Percentiles rank a stretch among this genome's conserved stretches.
These are phyloP conservation scores for Fraxinus americana DNA, from an alignment of 257 asterid species.

Conservation along the genomic window DNA sequence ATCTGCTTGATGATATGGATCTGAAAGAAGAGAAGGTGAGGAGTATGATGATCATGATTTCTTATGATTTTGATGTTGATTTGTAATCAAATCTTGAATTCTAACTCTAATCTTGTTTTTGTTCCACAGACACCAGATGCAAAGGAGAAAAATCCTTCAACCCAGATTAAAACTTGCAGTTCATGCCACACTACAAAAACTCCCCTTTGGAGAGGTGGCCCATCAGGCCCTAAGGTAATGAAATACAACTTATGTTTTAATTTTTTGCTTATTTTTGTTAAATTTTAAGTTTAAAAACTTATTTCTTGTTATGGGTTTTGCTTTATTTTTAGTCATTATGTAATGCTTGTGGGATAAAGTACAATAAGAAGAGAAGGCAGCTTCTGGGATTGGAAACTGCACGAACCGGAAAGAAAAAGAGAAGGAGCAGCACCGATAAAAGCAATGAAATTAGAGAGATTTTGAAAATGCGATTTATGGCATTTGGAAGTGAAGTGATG, in stretches of 20 bases:
- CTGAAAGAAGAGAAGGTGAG: constrained; percentile 69
- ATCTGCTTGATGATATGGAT: constrained; percentile 60
- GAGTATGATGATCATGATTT: constrained; percentile 20
- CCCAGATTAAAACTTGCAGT: constrained; percentile 56
- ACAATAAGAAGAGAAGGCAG: constrained; percentile 81
- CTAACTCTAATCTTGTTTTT: neutral
- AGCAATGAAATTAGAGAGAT: constrained; percentile 38
- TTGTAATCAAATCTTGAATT: constrained; percentile 10
- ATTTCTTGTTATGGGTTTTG: neutral
- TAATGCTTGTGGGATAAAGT: constrained; percentile 93
- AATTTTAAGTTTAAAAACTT: neutral
- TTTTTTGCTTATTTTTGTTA: neutral
- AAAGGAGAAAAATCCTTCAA: constrained; percentile 35
- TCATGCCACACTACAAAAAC: constrained; percentile 79
- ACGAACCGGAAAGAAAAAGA: constrained; percentile 47
- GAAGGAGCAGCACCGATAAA: constrained; percentile 37
- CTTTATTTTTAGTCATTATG: constrained; percentile 65
- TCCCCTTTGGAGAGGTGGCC: constrained; percentile 98
- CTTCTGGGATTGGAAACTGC: constrained; percentile 57
- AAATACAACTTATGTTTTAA: neutral
- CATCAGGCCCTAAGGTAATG: constrained; percentile 86
- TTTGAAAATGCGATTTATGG: constrained; percentile 63
- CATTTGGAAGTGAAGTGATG: constrained; percentile 46
- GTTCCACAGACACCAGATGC: constrained; percentile 52
- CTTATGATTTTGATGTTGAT: neutral